These are phyloP conservation scores for Hypericum perforatum DNA, from an alignment of 345 rosid species.

Conservation along the genomic window DNA sequence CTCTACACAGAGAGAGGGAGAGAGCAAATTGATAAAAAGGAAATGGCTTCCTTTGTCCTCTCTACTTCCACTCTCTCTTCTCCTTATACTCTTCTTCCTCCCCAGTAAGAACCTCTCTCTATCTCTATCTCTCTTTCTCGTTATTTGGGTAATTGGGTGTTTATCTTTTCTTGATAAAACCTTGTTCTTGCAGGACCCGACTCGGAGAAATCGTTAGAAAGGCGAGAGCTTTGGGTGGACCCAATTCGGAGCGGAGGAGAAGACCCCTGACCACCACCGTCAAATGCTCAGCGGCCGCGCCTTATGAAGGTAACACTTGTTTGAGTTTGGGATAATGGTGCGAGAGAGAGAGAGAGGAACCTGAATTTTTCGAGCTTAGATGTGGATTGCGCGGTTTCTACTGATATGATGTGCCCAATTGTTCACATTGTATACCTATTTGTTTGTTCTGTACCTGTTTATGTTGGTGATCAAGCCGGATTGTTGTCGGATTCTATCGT, in stretches of 20 bases:
- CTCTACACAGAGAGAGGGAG: no score
- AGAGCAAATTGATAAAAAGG: no score
- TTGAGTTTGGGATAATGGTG: no score
- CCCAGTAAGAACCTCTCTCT: conserved; percentile 22
- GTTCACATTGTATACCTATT: no score
- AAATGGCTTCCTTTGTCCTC: conserved; percentile 49
- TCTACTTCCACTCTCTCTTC: conserved; percentile 42
- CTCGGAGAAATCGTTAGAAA: conserved; percentile 12
- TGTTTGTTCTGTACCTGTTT: no score
- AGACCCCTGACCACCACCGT: conserved; percentile 12
- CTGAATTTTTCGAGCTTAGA: no score
- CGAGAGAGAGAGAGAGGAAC: no score
- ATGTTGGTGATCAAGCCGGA: no score
- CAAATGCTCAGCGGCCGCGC: conserved; percentile 45
- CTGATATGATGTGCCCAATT: no score
- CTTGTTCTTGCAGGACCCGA: conserved; percentile 18
- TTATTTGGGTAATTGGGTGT: conserved; percentile 1
- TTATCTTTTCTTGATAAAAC: not conserved
- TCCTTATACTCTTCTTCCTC: conserved; percentile 18
- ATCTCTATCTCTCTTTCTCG: not conserved
- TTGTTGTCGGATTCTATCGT: no score
- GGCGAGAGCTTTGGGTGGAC: conserved; percentile 11
- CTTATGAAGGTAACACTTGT: conserved; percentile 49
- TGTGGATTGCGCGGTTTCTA: no score
- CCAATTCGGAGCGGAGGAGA: conserved; percentile 21